phyloP scores from a whole-genome alignment of 106 monocot species.

The Iris macrosiphon region DNA sequence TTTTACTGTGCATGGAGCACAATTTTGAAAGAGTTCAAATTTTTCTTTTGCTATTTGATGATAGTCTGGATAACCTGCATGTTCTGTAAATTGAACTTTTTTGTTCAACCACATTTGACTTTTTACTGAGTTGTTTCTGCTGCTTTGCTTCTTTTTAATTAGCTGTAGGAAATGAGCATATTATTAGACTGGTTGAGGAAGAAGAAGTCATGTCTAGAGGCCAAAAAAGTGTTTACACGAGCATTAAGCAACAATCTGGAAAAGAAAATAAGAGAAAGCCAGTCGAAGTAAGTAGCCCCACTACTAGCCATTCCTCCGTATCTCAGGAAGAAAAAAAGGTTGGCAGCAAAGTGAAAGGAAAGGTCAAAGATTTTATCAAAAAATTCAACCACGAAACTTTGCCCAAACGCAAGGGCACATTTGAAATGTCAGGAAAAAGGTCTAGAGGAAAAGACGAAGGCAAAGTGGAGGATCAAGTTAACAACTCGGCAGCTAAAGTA shows the following conservation, averaged over 20 bases:
- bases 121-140: too few species aligned
- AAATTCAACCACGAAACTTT: slow-evolving; percentile 58
- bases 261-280: slow-evolving; percentile 6
- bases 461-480: slow-evolving; percentile 20
- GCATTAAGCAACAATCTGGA: slow-evolving; percentile 4
- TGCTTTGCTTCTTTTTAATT: slow-evolving; percentile 6
- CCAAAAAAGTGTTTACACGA: background rate
- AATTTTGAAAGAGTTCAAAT: slow-evolving; percentile 22
- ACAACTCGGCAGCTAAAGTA: slow-evolving; percentile 5
- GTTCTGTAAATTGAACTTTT: too few species aligned
- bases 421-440: slow-evolving; percentile 20
- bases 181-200: slow-evolving; percentile 13
- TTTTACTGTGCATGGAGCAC: slow-evolving; percentile 11
- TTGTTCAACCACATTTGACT: too few species aligned
- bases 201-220: slow-evolving; percentile 13
- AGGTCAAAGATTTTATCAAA: slow-evolving; percentile 86
- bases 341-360: slow-evolving; percentile 53
- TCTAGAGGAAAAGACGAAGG: slow-evolving; percentile 24
- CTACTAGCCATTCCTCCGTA: slow-evolving; percentile 7
- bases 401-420: slow-evolving; percentile 17
- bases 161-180: slow-evolving; percentile 23
- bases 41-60: slow-evolving; percentile 20
- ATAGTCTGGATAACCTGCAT: slow-evolving; percentile 24
- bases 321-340: slow-evolving; percentile 35
- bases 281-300: slow-evolving; percentile 1